These are phyloP conservation scores for Diophrys appendiculata DNA, from an alignment of 73 alveolate genomes.

Conservation along the genomic window DNA sequence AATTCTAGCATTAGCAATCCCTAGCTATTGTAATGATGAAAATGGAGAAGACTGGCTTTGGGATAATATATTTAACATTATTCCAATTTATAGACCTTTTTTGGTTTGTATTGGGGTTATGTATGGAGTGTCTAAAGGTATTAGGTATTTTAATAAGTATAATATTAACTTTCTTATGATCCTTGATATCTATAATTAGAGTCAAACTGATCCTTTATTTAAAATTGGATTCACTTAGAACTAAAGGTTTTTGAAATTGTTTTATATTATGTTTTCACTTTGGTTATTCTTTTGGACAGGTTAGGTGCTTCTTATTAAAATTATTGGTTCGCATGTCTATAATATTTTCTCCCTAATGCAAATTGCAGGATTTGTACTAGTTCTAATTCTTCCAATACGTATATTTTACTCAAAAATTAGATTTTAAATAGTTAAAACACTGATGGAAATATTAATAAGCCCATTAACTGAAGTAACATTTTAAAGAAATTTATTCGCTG, in stretches of 20 bases:
- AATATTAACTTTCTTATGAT: background rate
- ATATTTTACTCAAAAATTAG: conserved; percentile 27
- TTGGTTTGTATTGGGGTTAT: background rate
- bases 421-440: conserved; percentile 14
- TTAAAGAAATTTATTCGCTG: conserved; percentile 59
- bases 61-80: background rate
- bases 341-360: conserved; percentile 17
- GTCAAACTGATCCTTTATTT: too few species aligned
- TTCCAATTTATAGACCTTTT: background rate
- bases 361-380: background rate
- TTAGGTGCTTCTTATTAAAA: conserved; percentile 29
- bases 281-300: conserved; percentile 34
- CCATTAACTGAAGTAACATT: conserved; percentile 62
- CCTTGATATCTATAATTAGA: background rate
- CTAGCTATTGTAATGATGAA: background rate
- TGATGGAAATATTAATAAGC: conserved; percentile 18
- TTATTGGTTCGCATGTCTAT: conserved; percentile 13
- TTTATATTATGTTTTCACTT: conserved; percentile 21
- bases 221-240: too few species aligned
- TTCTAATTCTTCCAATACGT: conserved; percentile 1
- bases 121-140: background rate
- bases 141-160: background rate
- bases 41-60: background rate
- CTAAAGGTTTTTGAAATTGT: too few species aligned
- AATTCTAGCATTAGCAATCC: background rate